Evolutionary conservation across 495 filamentous ascomycete genomes (phyloP), one percentile per base, ranked within the genome.

Genomic region (Annulohypoxylon nitens): DNA sequence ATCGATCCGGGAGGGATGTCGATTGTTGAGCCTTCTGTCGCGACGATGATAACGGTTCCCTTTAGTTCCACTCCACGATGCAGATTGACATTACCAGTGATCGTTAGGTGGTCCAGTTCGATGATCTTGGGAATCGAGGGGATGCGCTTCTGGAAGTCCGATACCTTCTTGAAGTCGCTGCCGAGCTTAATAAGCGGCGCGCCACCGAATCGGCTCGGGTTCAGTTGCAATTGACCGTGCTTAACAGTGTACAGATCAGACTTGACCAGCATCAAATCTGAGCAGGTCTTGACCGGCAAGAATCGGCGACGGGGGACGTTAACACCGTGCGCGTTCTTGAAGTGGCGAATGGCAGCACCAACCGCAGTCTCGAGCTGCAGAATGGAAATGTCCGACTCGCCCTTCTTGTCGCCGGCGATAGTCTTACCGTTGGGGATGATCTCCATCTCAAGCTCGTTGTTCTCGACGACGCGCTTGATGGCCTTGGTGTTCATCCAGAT

Each of bases 251-350:
- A 99, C 50, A 99, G 90, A 79, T 99, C 97, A 54, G 95, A 97
- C 90, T 99, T 99, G 89, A 99, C 96, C 67, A 99, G 93, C 93
- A 99, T 93, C 70, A 99, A 89, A 80, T 99, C 96, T 67, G 96
- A 99, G 88, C 96, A 98, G 16, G 96, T 99, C 92, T 99, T 99
- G 85, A 99, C 96, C 64, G 96, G 96, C 86, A 99, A 88, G 93
- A 99, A 99, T 74, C 96, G 94, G 69, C 93, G 90, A 78, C 96
- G 92, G 71, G 96, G 96, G 39, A 99, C 96, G 85, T 99, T 99
- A 86, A 99, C 95, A 86, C 96, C 96, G 85, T 98, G 97, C 39
- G 93, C 96, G 83, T 97, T 97, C 84, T 91, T 90, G 88, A 99
- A 99, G 85, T 98, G 96, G 75, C 95, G 95, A 82, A 99, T 98